Conservation (phyloP, 371 early-diverging fungal genomes). For the Rozella allomycis region DNA sequence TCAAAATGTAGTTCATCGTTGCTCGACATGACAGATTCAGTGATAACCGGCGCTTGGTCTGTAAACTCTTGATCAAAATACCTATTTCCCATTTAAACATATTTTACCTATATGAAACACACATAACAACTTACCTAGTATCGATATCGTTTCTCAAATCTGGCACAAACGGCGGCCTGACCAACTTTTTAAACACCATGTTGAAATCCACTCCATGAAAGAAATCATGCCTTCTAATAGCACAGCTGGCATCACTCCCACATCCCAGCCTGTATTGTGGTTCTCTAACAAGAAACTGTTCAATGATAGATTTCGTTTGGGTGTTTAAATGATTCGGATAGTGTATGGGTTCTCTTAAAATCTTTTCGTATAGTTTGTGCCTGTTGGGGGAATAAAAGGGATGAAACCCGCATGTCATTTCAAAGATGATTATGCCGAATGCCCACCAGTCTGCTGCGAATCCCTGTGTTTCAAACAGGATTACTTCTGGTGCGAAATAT, state of each 20-base stretch:
- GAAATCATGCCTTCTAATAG: background rate
- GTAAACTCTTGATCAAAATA: too few species aligned
- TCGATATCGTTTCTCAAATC: conserved; percentile 10
- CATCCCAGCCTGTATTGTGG: background rate
- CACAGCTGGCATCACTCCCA: background rate
- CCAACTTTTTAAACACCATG: background rate
- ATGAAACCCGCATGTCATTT: conserved; percentile 5
- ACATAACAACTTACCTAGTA: conserved; percentile 13
- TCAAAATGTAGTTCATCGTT: too few species aligned
- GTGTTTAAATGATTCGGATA: background rate
- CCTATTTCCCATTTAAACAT: background rate
- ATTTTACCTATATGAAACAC: conserved; percentile 8
- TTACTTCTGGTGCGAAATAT: conserved; percentile 14
- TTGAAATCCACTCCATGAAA: background rate
- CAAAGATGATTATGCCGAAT: conserved; percentile 13
- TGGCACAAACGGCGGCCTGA: background rate
- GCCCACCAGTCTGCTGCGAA: conserved; percentile 14
- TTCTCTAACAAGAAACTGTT: background rate
- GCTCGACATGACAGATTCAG: too few species aligned
- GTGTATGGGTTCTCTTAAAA: background rate
- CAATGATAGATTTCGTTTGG: background rate
- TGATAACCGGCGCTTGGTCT: too few species aligned
- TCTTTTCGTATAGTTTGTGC: background rate
- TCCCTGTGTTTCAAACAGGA: conserved; percentile 6
- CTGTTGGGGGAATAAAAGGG: background rate